Evolutionary conservation across 352 stramenopile genomes (phyloP).

Genomic region (Thraustochytrium sp.): DNA sequence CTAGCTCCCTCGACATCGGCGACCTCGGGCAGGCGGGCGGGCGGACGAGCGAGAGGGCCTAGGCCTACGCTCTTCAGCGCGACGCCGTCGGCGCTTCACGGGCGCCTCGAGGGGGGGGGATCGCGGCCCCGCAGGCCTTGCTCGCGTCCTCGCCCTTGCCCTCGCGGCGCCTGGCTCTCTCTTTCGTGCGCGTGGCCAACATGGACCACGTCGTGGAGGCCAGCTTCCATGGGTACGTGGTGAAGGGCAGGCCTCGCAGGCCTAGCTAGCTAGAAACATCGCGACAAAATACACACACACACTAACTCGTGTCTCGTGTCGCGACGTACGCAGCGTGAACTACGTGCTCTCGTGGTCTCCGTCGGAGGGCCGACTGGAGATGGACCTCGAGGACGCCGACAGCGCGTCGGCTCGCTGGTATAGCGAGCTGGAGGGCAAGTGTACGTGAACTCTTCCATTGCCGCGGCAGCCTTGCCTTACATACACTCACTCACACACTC

Average conservation of each 20-base stretch:
- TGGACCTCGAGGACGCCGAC: constrained; percentile 18
- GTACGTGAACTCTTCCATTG: background rate
- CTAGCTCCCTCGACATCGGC: no score
- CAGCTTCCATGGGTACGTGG: constrained; percentile 4
- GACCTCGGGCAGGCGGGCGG: no score
- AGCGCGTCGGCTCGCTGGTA: background rate
- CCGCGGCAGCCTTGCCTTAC: background rate
- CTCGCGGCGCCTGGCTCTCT: background rate
- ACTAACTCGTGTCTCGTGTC: background rate
- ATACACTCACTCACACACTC: background rate
- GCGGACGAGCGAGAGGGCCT: no score
- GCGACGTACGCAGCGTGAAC: background rate
- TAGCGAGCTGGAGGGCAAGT: constrained; percentile 12
- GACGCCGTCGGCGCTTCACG: no score
- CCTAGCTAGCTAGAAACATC: background rate
- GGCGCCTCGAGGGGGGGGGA: no score
- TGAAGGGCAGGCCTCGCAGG: background rate
- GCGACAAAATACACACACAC: no score
- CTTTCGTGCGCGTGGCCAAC: background rate
- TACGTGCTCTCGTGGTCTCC: constrained; percentile 12
- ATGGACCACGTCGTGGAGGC: background rate
- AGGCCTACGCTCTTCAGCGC: no score
- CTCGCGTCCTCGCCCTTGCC: background rate
- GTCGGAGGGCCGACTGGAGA: background rate
- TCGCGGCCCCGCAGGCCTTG: no score